Conservation (phyloP, 2,329 filamentous ascomycete species). For the Colletotrichum sp. region DNA sequence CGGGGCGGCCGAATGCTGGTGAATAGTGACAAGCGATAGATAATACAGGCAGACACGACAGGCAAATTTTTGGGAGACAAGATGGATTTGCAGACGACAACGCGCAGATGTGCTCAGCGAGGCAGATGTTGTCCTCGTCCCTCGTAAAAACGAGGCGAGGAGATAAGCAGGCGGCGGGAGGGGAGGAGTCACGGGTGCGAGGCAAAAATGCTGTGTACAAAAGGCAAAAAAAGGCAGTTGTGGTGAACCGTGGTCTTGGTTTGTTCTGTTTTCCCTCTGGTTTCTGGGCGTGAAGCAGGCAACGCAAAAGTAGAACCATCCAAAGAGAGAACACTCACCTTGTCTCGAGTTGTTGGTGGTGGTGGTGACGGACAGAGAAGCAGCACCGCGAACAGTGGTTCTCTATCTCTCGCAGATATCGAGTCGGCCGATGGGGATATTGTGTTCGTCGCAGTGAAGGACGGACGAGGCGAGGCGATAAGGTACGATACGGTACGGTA, state of each 20-base stretch:
- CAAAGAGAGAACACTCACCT: constrained; percentile 12
- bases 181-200: constrained; percentile 10
- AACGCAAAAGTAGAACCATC: background rate
- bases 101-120: background rate
- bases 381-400: constrained; percentile 4
- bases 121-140: background rate
- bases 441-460: background rate
- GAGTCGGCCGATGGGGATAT: background rate
- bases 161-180: background rate
- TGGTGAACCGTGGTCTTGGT: background rate
- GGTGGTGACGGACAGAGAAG: background rate
- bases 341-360: background rate
- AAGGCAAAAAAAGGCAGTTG: constrained; percentile 1
- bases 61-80: background rate
- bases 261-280: background rate
- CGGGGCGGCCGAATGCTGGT: background rate
- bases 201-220: background rate
- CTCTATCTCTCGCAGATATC: background rate
- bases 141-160: background rate
- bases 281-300: background rate
- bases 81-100: background rate
- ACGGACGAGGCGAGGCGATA: background rate
- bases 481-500: background rate
- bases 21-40: background rate
- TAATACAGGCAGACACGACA: constrained; percentile 11